Conservation (phyloP, 352 stramenopile genomes). For the Phytophthora crassamura region DNA sequence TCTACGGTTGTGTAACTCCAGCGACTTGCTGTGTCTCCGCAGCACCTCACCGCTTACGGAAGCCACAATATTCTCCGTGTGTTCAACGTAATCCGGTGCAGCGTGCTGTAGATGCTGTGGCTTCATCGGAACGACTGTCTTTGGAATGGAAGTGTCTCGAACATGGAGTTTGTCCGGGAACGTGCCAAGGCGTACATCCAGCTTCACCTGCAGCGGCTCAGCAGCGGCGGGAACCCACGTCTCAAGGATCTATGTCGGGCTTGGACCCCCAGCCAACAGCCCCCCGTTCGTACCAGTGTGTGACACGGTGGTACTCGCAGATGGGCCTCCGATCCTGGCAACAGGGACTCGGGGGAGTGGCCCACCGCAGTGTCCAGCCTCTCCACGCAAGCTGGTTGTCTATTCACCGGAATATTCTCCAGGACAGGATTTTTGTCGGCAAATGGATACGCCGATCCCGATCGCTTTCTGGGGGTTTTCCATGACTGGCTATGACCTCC, state of each 20-base stretch:
- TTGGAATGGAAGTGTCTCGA: background rate
- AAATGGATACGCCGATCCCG: too few species aligned
- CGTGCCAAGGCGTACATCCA: conserved; percentile 3
- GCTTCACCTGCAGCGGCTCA: conserved; percentile 7
- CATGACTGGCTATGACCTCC: too few species aligned
- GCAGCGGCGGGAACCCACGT: background rate
- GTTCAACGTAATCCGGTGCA: conserved; percentile 27
- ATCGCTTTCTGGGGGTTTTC: too few species aligned
- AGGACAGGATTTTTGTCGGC: too few species aligned
- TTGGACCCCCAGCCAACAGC: too few species aligned
- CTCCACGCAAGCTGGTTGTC: too few species aligned
- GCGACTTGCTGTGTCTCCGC: background rate
- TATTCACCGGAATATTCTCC: too few species aligned
- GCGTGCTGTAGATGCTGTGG: conserved; percentile 20
- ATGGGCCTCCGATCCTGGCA: too few species aligned
- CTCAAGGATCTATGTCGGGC: background rate
- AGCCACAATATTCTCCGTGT: conserved; percentile 22
- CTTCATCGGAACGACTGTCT: conserved; percentile 18
- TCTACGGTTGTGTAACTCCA: conserved; percentile 7
- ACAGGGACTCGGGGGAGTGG: too few species aligned
- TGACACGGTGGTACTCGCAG: too few species aligned
- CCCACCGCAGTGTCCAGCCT: too few species aligned
- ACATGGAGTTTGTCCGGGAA: background rate
- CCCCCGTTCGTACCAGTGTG: too few species aligned
- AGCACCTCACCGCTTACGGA: background rate